Evolutionary conservation across 1,284 basidiomycete species (phyloP).

Genomic region (Moniliophthora roreri): DNA sequence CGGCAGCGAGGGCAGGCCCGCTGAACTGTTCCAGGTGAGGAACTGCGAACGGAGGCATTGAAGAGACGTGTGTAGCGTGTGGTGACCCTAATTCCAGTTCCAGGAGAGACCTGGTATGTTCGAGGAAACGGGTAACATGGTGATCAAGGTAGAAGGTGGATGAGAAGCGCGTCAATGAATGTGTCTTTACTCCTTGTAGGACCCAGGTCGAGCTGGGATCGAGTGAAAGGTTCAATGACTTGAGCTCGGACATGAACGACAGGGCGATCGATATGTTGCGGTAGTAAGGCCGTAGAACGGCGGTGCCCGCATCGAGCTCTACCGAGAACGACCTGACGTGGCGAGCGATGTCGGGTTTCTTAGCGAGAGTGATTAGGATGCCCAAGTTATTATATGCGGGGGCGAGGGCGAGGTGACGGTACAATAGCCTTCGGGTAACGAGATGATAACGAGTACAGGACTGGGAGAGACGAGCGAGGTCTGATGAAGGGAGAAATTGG

Average conservation of each 20-base stretch:
- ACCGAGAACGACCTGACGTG: slow-evolving; percentile 62
- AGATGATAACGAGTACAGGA: slow-evolving; percentile 41
- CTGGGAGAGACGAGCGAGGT: slow-evolving; percentile 48
- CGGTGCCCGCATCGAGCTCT: slow-evolving; percentile 40
- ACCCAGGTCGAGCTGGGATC: slow-evolving; percentile 53
- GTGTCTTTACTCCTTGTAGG: slow-evolving; percentile 34
- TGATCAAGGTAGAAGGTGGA: slow-evolving; percentile 59
- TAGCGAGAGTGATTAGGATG: slow-evolving; percentile 54
- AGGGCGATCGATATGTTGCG: slow-evolving; percentile 50
- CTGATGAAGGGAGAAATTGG: slow-evolving; percentile 29
- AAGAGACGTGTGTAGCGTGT: slow-evolving; percentile 24
- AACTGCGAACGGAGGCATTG: slow-evolving; percentile 38
- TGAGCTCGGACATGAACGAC: slow-evolving; percentile 55
- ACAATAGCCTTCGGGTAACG: slow-evolving; percentile 60
- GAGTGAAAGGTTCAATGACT: slow-evolving; percentile 55
- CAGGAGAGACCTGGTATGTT: slow-evolving; percentile 46
- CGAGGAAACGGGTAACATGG: slow-evolving; percentile 56
- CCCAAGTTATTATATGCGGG: slow-evolving; percentile 41
- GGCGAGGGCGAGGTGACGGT: slow-evolving; percentile 52
- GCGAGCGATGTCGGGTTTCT: slow-evolving; percentile 49
- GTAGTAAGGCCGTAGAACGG: slow-evolving; percentile 47
- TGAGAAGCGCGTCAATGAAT: slow-evolving; percentile 53
- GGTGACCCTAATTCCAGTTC: slow-evolving; percentile 52
- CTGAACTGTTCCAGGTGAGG: slow-evolving; percentile 57
- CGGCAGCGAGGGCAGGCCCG: slow-evolving; percentile 56